phyloP scores from a whole-genome alignment of 1,284 basidiomycete species.

The Inonotus obliquus region DNA sequence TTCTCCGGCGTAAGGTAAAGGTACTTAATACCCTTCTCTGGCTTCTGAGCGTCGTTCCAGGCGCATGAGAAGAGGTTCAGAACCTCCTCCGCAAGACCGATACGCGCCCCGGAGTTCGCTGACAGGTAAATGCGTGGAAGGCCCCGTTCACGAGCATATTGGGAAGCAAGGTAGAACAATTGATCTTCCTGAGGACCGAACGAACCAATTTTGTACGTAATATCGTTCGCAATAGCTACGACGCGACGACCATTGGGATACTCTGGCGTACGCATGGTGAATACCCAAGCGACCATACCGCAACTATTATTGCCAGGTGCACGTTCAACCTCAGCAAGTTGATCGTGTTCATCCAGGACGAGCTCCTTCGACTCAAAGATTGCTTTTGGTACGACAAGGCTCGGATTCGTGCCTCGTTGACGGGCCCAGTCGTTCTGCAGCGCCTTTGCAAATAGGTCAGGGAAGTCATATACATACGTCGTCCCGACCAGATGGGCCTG shows the following conservation, averaged over 20 bases:
- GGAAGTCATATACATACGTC: constrained; percentile 99
- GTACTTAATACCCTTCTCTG: constrained; percentile 96
- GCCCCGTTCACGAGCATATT: constrained; percentile 86
- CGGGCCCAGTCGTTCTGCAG: constrained; percentile 90
- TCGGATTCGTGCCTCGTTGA: constrained; percentile 60
- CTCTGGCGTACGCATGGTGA: constrained; percentile 91
- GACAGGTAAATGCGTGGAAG: constrained; percentile 96
- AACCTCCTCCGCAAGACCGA: constrained; percentile 93
- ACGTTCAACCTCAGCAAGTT: constrained; percentile 86
- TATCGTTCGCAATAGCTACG: constrained; percentile 96
- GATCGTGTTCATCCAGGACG: constrained; percentile 90
- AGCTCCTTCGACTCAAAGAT: constrained; percentile 85
- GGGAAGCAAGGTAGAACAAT: constrained; percentile 94
- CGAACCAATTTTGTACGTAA: constrained; percentile 98
- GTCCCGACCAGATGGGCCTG: constrained; percentile 99
- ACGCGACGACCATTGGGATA: constrained; percentile 85
- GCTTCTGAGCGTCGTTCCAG: constrained; percentile 78
- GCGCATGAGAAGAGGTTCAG: constrained; percentile 88
- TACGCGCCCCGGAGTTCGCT: constrained; percentile 96
- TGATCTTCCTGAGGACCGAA: constrained; percentile 96
- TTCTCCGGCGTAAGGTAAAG: constrained; percentile 91
- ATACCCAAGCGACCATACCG: constrained; percentile 99
- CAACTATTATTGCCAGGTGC: constrained; percentile 92
- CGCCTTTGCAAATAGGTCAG: constrained; percentile 96
- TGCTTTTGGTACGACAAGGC: constrained; percentile 71